Percentiles rank a stretch among this genome's conserved stretches.
These are phyloP conservation scores for Sarcodon aspratus DNA, from an alignment of 768 basidiomycete species.

Conservation along the genomic window DNA sequence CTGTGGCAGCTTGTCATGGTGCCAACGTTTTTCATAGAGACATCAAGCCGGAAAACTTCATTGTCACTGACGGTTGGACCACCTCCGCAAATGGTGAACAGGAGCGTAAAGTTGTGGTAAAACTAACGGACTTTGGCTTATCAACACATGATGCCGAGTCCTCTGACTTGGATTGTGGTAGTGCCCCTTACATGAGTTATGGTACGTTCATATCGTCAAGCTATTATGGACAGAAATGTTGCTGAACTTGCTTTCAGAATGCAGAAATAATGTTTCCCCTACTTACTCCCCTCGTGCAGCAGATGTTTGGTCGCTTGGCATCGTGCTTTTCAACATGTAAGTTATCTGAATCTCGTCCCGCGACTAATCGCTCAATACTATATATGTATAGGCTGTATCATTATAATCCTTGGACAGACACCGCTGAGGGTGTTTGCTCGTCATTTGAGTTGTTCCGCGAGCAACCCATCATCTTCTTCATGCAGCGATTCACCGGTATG, in stretches of 20 bases:
- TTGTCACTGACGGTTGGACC: slow-evolving; percentile 74
- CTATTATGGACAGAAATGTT: not conserved
- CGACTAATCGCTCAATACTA: slow-evolving; percentile 3
- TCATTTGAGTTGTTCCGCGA: slow-evolving; percentile 76
- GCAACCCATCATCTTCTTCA: slow-evolving; percentile 78
- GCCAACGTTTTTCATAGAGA: slow-evolving; percentile 90
- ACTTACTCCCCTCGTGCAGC: slow-evolving; percentile 91
- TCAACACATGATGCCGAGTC: slow-evolving; percentile 84
- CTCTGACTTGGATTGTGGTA: slow-evolving; percentile 96
- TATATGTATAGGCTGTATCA: slow-evolving; percentile 71
- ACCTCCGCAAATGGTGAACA: slow-evolving; percentile 41
- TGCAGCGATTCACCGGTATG: slow-evolving; percentile 86
- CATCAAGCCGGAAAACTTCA: slow-evolving; percentile 99
- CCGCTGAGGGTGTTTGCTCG: slow-evolving; percentile 64
- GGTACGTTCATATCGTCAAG: slow-evolving; percentile 35
- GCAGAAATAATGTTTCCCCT: slow-evolving; percentile 93
- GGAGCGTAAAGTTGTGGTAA: slow-evolving; percentile 88
- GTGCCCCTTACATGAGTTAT: slow-evolving; percentile 98
- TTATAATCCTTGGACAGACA: slow-evolving; percentile 97
- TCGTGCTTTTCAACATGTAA: slow-evolving; percentile 97
- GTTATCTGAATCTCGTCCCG: slow-evolving; percentile 13
- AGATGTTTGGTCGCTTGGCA: slow-evolving; percentile 98
- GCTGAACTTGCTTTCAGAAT: slow-evolving; percentile 46
- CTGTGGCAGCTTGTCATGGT: slow-evolving; percentile 89
- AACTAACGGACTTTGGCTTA: slow-evolving; percentile 93